Evolutionary conservation across 371 early-diverging fungal genomes (phyloP).

Genomic region (Mucor saturninus): DNA sequence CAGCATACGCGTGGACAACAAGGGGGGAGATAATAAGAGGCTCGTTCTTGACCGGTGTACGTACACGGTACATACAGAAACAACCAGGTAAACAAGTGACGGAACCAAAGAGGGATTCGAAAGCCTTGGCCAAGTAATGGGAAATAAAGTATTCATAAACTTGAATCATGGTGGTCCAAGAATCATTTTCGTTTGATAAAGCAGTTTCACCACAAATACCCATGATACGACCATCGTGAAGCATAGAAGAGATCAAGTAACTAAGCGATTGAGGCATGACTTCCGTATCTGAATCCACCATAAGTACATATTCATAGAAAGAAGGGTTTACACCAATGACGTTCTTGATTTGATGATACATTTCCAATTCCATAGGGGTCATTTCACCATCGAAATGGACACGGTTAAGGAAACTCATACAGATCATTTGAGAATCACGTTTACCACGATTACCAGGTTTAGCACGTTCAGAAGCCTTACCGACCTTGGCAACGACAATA

Average conservation of each 20-base stretch:
- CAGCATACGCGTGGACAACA: slow-evolving; percentile 95
- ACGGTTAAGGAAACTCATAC: slow-evolving; percentile 96
- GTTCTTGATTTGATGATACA: slow-evolving; percentile 91
- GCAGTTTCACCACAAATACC: slow-evolving; percentile 95
- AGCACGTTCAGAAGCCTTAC: slow-evolving; percentile 72
- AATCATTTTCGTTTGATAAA: slow-evolving; percentile 84
- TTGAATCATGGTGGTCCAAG: slow-evolving; percentile 98
- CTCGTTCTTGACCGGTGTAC: slow-evolving; percentile 75
- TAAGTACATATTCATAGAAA: slow-evolving; percentile 91
- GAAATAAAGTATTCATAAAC: slow-evolving; percentile 99
- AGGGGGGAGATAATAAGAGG: slow-evolving; percentile 91
- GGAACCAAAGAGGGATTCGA: slow-evolving; percentile 98
- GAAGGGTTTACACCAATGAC: slow-evolving; percentile 87
- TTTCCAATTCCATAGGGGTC: slow-evolving; percentile 88
- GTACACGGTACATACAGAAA: slow-evolving; percentile 94
- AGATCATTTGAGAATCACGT: slow-evolving; percentile 97
- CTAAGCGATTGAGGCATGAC: slow-evolving; percentile 79
- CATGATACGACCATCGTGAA: slow-evolving; percentile 82
- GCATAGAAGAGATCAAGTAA: slow-evolving; percentile 81
- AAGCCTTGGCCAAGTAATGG: slow-evolving; percentile 97
- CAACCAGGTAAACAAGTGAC: slow-evolving; percentile 97
- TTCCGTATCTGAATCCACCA: slow-evolving; percentile 96
- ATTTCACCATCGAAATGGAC: slow-evolving; percentile 92
- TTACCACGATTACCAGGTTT: slow-evolving; percentile 98
- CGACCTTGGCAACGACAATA: slow-evolving; percentile 92